These are phyloP conservation scores for Coemansia sp. DNA, from an alignment of 192 early-diverging fungal genomes.

Conservation along the genomic window DNA sequence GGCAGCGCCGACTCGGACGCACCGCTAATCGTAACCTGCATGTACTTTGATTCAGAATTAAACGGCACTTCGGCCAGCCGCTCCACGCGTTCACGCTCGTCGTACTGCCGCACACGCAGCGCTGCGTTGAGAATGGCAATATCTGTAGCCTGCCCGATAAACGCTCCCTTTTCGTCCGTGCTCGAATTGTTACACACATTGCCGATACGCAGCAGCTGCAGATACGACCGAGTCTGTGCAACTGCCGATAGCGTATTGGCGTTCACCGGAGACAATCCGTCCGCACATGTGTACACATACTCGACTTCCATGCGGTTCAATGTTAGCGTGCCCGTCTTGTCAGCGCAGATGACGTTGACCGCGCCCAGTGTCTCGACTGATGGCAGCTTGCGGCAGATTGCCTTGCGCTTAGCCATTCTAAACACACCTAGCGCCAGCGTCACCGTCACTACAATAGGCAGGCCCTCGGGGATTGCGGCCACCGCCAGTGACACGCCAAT, in stretches of 20 bases:
- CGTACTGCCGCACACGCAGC: slow-evolving; percentile 58
- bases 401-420: slow-evolving; percentile 86
- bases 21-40: slow-evolving; percentile 66
- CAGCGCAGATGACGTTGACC: slow-evolving; percentile 93
- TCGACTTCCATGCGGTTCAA: slow-evolving; percentile 94
- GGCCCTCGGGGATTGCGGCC: slow-evolving; percentile 96
- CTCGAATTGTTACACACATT: slow-evolving; percentile 91
- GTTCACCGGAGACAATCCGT: slow-evolving; percentile 48
- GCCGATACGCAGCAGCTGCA: slow-evolving; percentile 59
- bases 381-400: slow-evolving; percentile 93
- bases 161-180: slow-evolving; percentile 68
- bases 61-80: slow-evolving; percentile 84
- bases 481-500: slow-evolving; percentile 89
- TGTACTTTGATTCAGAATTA: slow-evolving; percentile 90
- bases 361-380: slow-evolving; percentile 92
- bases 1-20: slow-evolving; percentile 31
- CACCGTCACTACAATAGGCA: slow-evolving; percentile 96
- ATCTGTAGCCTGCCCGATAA: slow-evolving; percentile 92
- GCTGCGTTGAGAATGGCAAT: slow-evolving; percentile 82
- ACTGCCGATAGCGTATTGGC: slow-evolving; percentile 13
- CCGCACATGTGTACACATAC: slow-evolving; percentile 67
- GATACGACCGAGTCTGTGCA: slow-evolving; percentile 36
- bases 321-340: slow-evolving; percentile 96
- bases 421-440: slow-evolving; percentile 90
- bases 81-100: slow-evolving; percentile 65